Percentiles rank a stretch among this genome's conserved stretches.
phyloP scores from a whole-genome alignment of 805 yeast genomes.

The Metschnikowia gruessii region DNA sequence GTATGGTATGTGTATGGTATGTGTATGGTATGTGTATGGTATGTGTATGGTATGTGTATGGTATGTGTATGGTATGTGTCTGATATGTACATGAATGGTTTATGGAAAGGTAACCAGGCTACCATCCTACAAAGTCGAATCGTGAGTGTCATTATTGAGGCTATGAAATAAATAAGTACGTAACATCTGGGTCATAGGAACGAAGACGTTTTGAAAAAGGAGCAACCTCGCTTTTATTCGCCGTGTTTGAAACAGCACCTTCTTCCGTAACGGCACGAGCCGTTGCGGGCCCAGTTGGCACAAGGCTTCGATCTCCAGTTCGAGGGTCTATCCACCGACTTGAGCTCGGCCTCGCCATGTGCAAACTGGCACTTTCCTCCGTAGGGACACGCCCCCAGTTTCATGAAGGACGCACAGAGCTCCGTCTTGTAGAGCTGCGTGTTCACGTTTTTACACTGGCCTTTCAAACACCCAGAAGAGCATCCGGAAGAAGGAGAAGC shows the following conservation, averaged over 20 bases:
- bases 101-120: no score
- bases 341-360: constrained; percentile 78
- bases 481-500: constrained; percentile 7
- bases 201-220: no score
- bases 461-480: background rate
- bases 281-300: constrained; percentile 79
- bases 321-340: constrained; percentile 65
- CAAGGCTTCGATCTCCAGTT: constrained; percentile 93
- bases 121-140: background rate
- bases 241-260: constrained; percentile 92
- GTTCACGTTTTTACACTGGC: constrained; percentile 32
- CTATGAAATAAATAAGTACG: constrained; percentile 4
- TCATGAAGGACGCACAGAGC: constrained; percentile 74
- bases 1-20: no score
- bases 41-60: no score
- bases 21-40: no score
- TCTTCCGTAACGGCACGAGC: constrained; percentile 83
- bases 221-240: constrained; percentile 7
- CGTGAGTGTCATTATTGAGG: constrained; percentile 7
- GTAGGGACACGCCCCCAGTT: constrained; percentile 72
- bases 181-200: no score
- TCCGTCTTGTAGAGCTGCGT: constrained; percentile 86
- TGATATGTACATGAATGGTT: no score
- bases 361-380: constrained; percentile 94
- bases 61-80: no score